Evolutionary conservation across 108 stramenopile genomes (phyloP).

Genomic region (Pseudonitzschia pungens): DNA sequence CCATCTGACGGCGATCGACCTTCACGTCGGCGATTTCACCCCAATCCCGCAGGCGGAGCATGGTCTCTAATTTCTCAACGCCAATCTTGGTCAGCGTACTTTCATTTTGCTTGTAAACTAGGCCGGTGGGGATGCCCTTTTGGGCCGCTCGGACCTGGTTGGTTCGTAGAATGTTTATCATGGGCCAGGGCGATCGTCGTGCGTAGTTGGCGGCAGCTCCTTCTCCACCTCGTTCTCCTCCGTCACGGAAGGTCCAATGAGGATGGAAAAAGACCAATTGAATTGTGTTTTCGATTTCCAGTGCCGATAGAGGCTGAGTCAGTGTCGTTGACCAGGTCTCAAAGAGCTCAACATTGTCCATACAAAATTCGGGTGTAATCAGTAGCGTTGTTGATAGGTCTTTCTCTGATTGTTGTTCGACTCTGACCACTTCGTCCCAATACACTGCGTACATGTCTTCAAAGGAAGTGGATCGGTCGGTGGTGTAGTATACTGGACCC

Average conservation of each 20-base stretch:
- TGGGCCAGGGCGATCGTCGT: slow-evolving; percentile 91
- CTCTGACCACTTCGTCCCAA: slow-evolving; percentile 87
- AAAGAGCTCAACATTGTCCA: slow-evolving; percentile 88
- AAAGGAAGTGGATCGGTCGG: slow-evolving; percentile 64
- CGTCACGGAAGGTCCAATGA: slow-evolving; percentile 92
- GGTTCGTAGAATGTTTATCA: slow-evolving; percentile 97
- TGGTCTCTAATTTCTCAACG: slow-evolving; percentile 74
- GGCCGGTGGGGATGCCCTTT: slow-evolving; percentile 92
- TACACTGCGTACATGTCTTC: slow-evolving; percentile 91
- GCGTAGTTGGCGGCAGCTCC: slow-evolving; percentile 93
- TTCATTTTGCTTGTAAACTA: slow-evolving; percentile 96
- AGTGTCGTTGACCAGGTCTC: slow-evolving; percentile 87
- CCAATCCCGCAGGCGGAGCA: slow-evolving; percentile 92
- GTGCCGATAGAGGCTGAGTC: slow-evolving; percentile 82
- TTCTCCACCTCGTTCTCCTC: slow-evolving; percentile 69
- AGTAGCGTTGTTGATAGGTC: slow-evolving; percentile 86
- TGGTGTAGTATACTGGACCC: slow-evolving; percentile 84
- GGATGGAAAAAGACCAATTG: slow-evolving; percentile 99
- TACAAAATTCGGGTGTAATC: slow-evolving; percentile 84
- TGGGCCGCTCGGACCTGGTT: slow-evolving; percentile 91
- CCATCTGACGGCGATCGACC: slow-evolving; percentile 83
- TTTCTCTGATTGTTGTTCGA: slow-evolving; percentile 64
- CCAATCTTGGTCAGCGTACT: slow-evolving; percentile 83
- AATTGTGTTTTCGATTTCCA: slow-evolving; percentile 75
- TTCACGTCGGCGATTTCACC: slow-evolving; percentile 67